phyloP scores from a whole-genome alignment of 1,284 basidiomycete genomes.

The Inonotus obliquus region DNA sequence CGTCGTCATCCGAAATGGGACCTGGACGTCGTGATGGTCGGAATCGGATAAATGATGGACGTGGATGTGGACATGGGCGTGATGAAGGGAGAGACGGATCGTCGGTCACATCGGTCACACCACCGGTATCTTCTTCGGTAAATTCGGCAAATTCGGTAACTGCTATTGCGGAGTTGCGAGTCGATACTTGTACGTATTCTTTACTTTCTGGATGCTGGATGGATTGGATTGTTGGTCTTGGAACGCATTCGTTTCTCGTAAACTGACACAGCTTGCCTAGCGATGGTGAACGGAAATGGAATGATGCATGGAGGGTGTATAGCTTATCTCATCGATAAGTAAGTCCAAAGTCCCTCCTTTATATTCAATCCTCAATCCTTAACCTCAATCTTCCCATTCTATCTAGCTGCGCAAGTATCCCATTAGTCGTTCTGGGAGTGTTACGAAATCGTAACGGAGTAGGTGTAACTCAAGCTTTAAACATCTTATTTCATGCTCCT shows the following conservation, averaged over 20 bases:
- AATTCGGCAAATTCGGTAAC: slow-evolving; percentile 43
- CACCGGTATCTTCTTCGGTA: too few species aligned
- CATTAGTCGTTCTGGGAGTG: slow-evolving; percentile 59
- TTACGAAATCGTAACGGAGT: slow-evolving; percentile 59
- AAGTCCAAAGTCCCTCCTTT: slow-evolving; percentile 21
- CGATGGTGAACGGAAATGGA: slow-evolving; percentile 68
- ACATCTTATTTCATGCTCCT: slow-evolving; percentile 61
- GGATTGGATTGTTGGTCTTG: too few species aligned
- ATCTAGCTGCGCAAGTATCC: slow-evolving; percentile 55
- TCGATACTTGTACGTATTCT: slow-evolving; percentile 46
- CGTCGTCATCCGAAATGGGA: too few species aligned
- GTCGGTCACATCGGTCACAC: too few species aligned
- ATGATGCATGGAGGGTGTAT: slow-evolving; percentile 69
- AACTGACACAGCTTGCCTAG: slow-evolving; percentile 34
- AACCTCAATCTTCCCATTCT: too few species aligned
- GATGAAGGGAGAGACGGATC: too few species aligned
- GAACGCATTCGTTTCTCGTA: too few species aligned
- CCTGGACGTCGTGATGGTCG: too few species aligned
- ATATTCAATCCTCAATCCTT: background rate
- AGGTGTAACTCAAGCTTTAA: slow-evolving; percentile 66
- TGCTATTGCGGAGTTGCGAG: slow-evolving; percentile 53
- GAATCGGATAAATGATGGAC: too few species aligned
- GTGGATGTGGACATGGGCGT: too few species aligned
- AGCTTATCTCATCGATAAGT: slow-evolving; percentile 71
- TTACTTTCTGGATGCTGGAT: background rate